Conservation (phyloP, 768 basidiomycete genomes). For the Cystobasidium onofrii region DNA sequence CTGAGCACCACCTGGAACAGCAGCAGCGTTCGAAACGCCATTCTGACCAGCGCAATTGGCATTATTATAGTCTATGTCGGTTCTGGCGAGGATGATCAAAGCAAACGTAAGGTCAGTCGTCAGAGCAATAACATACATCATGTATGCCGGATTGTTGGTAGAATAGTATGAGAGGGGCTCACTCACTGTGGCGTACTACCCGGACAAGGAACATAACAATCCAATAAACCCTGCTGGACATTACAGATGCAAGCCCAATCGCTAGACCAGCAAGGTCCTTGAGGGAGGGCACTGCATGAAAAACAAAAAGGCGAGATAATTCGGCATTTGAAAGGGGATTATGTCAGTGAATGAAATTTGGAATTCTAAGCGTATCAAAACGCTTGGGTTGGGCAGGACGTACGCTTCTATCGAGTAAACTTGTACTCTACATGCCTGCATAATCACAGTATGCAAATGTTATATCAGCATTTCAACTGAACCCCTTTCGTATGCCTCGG, state of each 20-base stretch:
- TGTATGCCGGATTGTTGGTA: too few relatives aligned
- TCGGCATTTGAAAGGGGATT: too few relatives aligned
- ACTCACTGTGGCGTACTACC: slow-evolving; percentile 19
- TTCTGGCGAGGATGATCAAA: background rate
- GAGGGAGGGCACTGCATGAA: background rate
- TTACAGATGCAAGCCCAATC: slow-evolving; percentile 29
- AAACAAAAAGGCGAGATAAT: background rate
- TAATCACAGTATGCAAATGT: too few relatives aligned
- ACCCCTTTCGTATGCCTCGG: background rate
- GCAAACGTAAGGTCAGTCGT: background rate
- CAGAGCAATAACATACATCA: too few relatives aligned
- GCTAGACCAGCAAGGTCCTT: background rate
- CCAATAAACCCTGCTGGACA: slow-evolving; percentile 16
- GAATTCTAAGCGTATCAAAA: too few relatives aligned
- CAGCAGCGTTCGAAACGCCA: slow-evolving; percentile 12
- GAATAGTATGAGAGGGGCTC: too few relatives aligned
- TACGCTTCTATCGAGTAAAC: slow-evolving; percentile 4
- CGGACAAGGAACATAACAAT: slow-evolving; percentile 20
- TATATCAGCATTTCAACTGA: too few relatives aligned
- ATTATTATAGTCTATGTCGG: slow-evolving; percentile 26
- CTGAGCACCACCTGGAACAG: background rate
- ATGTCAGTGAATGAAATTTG: too few relatives aligned
- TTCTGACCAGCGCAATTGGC: slow-evolving; percentile 29
- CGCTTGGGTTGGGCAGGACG: background rate
- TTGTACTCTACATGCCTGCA: slow-evolving; percentile 2